These are phyloP conservation scores for Arabis hirsuta DNA, from an alignment of 345 rosid genomes.

Conservation along the genomic window DNA sequence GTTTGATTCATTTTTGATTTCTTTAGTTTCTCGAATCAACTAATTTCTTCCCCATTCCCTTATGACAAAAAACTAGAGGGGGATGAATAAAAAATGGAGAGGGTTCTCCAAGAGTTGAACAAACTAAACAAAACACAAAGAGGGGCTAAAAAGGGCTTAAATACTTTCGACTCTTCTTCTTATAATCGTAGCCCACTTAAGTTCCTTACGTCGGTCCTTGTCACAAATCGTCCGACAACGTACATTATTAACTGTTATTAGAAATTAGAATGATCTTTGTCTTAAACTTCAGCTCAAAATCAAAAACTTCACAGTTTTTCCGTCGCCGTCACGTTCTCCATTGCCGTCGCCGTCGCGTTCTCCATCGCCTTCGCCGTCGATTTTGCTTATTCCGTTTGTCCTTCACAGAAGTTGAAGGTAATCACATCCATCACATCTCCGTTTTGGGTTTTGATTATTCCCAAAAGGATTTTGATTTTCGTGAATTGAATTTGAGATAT, in stretches of 20 bases:
- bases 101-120: neutral
- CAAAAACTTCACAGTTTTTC: no score
- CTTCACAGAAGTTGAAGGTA: no score
- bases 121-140: neutral
- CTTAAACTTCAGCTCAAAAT: slow-evolving; percentile 11
- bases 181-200: slow-evolving; percentile 20
- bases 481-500: no score
- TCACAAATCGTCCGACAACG: slow-evolving; percentile 39
- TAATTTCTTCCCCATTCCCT: slow-evolving; percentile 18
- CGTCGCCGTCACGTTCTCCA: no score
- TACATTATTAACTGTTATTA: neutral
- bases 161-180: neutral
- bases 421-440: no score
- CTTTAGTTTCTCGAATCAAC: slow-evolving; percentile 17
- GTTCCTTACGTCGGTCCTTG: slow-evolving; percentile 26
- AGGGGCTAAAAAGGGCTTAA: neutral
- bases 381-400: no score
- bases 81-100: neutral
- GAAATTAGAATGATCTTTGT: neutral
- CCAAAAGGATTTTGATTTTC: no score
- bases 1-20: neutral
- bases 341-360: no score
- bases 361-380: no score
- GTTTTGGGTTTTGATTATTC: no score
- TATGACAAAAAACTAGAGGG: slow-evolving; percentile 14